Conservation (phyloP, 805 yeast genomes). For the Kuraishia floccosa region DNA sequence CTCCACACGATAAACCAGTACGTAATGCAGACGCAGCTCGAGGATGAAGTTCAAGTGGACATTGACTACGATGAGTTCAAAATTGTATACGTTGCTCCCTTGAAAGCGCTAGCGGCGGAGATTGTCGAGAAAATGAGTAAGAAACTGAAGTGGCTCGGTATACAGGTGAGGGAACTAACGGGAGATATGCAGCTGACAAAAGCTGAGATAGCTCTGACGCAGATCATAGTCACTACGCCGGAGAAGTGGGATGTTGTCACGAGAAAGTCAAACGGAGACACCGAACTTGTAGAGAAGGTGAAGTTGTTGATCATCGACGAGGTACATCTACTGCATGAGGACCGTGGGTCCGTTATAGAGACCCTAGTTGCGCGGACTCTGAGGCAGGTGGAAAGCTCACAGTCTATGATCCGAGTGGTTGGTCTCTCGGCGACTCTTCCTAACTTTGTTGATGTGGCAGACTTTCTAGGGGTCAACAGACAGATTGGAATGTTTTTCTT, state of each 20-base stretch:
- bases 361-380: constrained; percentile 90
- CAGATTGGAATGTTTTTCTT: constrained; percentile 89
- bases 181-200: constrained; percentile 92
- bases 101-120: constrained; percentile 93
- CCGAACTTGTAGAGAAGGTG: constrained; percentile 74
- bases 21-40: constrained; percentile 17
- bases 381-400: constrained; percentile 90
- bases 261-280: constrained; percentile 83
- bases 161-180: constrained; percentile 78
- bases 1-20: constrained; percentile 47
- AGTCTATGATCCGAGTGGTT: constrained; percentile 85
- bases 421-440: constrained; percentile 94
- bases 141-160: constrained; percentile 75
- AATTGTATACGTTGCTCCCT: constrained; percentile 85
- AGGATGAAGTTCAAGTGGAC: constrained; percentile 22
- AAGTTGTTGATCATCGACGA: constrained; percentile 87
- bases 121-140: constrained; percentile 82
- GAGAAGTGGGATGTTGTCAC: constrained; percentile 97
- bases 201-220: constrained; percentile 71
- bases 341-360: constrained; percentile 95
- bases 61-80: constrained; percentile 78
- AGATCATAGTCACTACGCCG: constrained; percentile 87
- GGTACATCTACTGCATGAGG: constrained; percentile 94
- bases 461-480: constrained; percentile 84
- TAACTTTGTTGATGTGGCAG: constrained; percentile 87